These are phyloP conservation scores for Bruguiera parviflora DNA, from an alignment of 345 rosid species.

Conservation along the genomic window DNA sequence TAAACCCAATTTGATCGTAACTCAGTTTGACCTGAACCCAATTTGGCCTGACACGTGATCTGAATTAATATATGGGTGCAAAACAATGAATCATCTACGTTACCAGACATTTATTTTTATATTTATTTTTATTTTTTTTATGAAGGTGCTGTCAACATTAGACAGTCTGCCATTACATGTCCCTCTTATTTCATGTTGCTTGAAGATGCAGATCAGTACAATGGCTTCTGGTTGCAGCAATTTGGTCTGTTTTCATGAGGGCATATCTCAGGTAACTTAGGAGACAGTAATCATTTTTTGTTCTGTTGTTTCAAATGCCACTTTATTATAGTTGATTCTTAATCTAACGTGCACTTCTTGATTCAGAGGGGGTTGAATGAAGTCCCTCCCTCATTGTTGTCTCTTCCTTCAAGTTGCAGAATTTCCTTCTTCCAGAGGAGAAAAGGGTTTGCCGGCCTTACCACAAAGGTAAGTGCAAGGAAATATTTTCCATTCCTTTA, in stretches of 20 bases:
- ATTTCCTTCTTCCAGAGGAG: slow-evolving; percentile 10
- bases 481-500: background rate
- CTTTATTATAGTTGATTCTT: too few relatives aligned
- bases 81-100: too few relatives aligned
- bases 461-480: slow-evolving; percentile 33
- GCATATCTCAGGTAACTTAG: slow-evolving; percentile 4
- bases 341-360: background rate
- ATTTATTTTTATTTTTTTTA: too few relatives aligned
- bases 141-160: too few relatives aligned
- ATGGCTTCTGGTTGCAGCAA: slow-evolving; percentile 21
- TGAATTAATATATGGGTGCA: too few relatives aligned
- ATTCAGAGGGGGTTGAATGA: slow-evolving; percentile 15
- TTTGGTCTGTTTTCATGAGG: slow-evolving; percentile 11
- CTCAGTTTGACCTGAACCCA: too few relatives aligned
- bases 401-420: slow-evolving; percentile 23
- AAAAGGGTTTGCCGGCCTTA: slow-evolving; percentile 15
- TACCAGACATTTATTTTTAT: too few relatives aligned
- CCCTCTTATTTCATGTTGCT: background rate
- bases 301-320: too few relatives aligned
- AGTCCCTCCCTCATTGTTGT: slow-evolving; percentile 10
- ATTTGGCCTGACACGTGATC: too few relatives aligned
- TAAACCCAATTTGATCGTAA: too few relatives aligned
- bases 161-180: too few relatives aligned
- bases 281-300: too few relatives aligned
- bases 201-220: slow-evolving; percentile 8